Conservation (phyloP, 768 basidiomycete genomes). For the Pholiota molesta region DNA sequence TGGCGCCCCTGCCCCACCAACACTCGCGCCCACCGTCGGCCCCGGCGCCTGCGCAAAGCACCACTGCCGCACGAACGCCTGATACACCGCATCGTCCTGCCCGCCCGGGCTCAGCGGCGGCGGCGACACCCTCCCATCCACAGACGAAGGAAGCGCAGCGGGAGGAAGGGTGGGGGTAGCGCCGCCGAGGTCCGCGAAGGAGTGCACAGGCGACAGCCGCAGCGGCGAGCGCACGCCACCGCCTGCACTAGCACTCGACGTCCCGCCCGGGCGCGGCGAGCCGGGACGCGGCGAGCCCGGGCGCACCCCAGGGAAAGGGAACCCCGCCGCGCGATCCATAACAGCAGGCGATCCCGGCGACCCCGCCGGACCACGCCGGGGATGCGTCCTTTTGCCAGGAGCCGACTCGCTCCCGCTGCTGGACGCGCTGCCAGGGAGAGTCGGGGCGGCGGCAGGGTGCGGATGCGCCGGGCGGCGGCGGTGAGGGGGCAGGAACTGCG, state of each 20-base stretch:
- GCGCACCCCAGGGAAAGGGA: neutral
- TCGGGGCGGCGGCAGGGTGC: neutral
- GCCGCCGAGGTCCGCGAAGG: neutral
- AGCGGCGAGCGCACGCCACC: conserved; percentile 7
- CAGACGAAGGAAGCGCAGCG: neutral
- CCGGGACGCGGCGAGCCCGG: conserved; percentile 9
- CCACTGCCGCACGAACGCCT: conserved; percentile 68
- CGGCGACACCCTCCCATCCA: neutral
- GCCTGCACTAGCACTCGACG: neutral
- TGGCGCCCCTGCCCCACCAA: neutral
- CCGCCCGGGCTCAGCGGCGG: conserved; percentile 6
- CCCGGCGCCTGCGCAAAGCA: conserved; percentile 60
- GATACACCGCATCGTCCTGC: conserved; percentile 44
- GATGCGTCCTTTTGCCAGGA: neutral
- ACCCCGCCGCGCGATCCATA: neutral
- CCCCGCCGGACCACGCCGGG: neutral
- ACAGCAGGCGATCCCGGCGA: neutral
- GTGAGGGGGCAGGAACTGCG: conserved; percentile 10
- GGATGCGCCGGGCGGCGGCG: conserved; percentile 1
- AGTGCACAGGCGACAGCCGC: conserved; percentile 10
- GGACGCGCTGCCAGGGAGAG: neutral
- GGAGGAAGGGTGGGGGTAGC: neutral
- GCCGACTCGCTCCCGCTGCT: conserved; percentile 6
- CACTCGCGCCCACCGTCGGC: conserved; percentile 19
- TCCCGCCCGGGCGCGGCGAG: conserved; percentile 5